Evolutionary conservation across 2,329 filamentous ascomycete species (phyloP), one percentile per base, ranked within the genome.

Genomic region (Phyllachora maydis): DNA sequence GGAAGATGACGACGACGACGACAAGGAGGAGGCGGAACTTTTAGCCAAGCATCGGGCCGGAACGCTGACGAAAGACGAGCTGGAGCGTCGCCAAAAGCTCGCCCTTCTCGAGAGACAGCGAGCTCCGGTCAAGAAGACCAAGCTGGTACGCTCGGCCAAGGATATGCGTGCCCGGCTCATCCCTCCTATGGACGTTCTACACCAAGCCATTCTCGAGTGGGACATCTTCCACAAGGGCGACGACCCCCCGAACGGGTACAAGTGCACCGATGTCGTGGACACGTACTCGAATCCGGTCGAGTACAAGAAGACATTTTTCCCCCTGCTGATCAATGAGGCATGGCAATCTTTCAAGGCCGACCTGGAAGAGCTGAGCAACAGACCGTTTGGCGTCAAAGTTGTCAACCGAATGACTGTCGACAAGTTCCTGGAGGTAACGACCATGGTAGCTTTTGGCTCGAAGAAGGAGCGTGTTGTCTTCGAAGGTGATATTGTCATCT

Each of bases 321-420:
- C 85, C 5, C 57, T 98, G 12, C 59, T 98, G 16, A 69, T 88
- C 15, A 73, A 91, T 14, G 88, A 98, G 53, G 85, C 85, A 15
- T 98, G 88, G 88, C 77, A 90, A 41, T 77, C 78, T 4, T 88
- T 98, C 42, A 72, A 90, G 23, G 83, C 81, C 23, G 66, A 78
- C 11, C 83, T 83, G 42, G 81, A 93, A 38, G 88, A 98, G 45
- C 67, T 72, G 22, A 76, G 65, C 11, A 68, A 70, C 32, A 81
- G 74, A 40, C 56, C 78, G 0, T 90, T 92, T 39, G 79, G 82
- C 29, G 69, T 95, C 45, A 90, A 83, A 40, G 65, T 98, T 25
- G 65, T 77, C 23, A 90, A 76, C 38, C 75, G 88, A 30, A 71
- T 88, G 39, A 88, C 72, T 22, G 82, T 98, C 8, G 88, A 98